Base-by-base conservation (phyloP, 208 protist genomes). In the Trypanosomatidae sp. region DNA sequence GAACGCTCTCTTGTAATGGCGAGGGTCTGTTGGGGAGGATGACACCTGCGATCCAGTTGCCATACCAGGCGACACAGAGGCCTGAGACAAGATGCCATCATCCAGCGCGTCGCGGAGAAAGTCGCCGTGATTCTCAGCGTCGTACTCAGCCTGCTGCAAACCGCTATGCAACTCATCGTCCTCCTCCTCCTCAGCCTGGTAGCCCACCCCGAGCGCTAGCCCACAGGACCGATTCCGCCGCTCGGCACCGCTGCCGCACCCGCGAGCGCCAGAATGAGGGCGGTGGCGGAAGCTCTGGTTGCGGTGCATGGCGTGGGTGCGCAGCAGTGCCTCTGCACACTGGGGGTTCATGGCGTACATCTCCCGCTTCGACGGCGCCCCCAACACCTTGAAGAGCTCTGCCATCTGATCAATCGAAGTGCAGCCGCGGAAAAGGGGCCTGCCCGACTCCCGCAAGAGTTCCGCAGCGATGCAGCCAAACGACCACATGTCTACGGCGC, bases 321-420 rank as follows among this genome's bases (percentile, higher is more conserved):
- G 68, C 67, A 82, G 68, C 70, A 95, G 74, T 8, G 90, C 87
- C 70, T 94, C 91, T 1, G 99, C 90, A 49, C 93, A 84, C 66
- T 99, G 90, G 49, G 95, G 92, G 82, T 99, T 99, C 87, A 99
- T 99, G n/a, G 96, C 91, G 30, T 98, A 77, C 90, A 99, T 99
- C 46, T 93, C 91, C 53, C 90, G 91, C 49, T 93, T 76, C 30
- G 98, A 96, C 59, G 88, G 90, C 12, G 97, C 97, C 43, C 98
- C 97, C 66, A 99, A 86, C 53, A 96, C 86, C 70, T 97, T 96
- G 79, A 99, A 99, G 53, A 99, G 99, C 68, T 98, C 91, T 65
- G 97, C 93, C 72, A 99, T 94, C 85, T 99, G 95, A 79, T 99
- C 98, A 33, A 98, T 90, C 30, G 97, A 97, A 30, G 90, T 97